phyloP scores from a whole-genome alignment of 2,329 filamentous ascomycete species.

The Pochonia chlamydosporia region DNA sequence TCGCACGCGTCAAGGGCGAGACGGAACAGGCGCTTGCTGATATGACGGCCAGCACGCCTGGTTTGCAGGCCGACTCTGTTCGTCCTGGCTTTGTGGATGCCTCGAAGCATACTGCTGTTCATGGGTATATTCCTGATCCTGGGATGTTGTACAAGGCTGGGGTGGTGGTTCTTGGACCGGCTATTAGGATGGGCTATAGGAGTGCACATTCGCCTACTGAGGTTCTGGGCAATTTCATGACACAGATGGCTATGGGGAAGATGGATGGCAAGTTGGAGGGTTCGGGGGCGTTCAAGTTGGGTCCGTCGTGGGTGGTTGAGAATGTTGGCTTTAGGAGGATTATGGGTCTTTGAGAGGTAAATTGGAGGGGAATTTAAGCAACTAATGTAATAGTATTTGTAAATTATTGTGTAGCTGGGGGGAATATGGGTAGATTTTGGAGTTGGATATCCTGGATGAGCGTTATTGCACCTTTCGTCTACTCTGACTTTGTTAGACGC shows the following conservation, averaged over 20 bases:
- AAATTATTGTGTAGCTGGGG: no score
- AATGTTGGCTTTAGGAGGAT: slow-evolving; percentile 29
- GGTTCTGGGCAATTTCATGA: slow-evolving; percentile 36
- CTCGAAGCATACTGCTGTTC: slow-evolving; percentile 32
- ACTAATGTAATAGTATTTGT: no score
- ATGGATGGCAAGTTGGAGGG: slow-evolving; percentile 20
- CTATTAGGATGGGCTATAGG: slow-evolving; percentile 16
- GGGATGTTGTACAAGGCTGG: slow-evolving; percentile 12
- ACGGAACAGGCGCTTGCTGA: slow-evolving; percentile 55
- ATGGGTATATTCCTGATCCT: slow-evolving; percentile 33
- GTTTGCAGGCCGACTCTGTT: slow-evolving; percentile 49
- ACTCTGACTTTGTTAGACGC: no score
- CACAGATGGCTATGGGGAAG: slow-evolving; percentile 38
- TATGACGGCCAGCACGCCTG: slow-evolving; percentile 36
- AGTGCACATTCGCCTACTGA: slow-evolving; percentile 35
- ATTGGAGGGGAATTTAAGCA: no score
- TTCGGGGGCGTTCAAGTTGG: slow-evolving; percentile 25
- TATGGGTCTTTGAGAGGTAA: slow-evolving; percentile 20
- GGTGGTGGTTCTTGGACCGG: slow-evolving; percentile 16
- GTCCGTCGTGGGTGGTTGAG: slow-evolving; percentile 28
- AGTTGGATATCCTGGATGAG: no score
- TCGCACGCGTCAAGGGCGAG: slow-evolving; percentile 61
- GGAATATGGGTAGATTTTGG: no score
- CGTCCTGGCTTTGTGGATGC: slow-evolving; percentile 56
- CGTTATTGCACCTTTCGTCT: no score